Base-by-base conservation (phyloP, 2,329 filamentous ascomycete species). In the Aspergillus carbonarius region DNA sequence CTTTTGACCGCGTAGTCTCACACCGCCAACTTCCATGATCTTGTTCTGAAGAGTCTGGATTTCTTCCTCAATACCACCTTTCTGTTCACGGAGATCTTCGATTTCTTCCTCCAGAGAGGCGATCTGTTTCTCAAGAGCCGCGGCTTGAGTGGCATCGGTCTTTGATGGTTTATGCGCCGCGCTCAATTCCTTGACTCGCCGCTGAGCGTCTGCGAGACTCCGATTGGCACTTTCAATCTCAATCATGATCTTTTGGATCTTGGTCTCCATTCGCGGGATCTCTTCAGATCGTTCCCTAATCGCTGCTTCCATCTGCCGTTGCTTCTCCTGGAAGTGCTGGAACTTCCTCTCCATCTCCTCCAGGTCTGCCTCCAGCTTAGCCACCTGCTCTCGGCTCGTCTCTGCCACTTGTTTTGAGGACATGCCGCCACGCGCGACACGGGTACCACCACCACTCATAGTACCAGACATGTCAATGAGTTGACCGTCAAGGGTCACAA, bases 401-500 rank as follows among this genome's bases (percentile, higher is more conserved):
- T 96, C 92, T 1, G 91, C 85, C n/a, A 90, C 88, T 47, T 96
- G 87, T 76, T 96, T 98, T 10, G 93, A 96, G 0, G 93, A 98
- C 96, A 99, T 99, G 58, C 92, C 87, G 0, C 96, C 96, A 71
- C 88, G 92, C 68, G 93, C 93, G 57, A 95, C 91, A 15, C 91
- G 90, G 47, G 86, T 93, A 57, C 95, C 95, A 82, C 95, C 95
- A 81, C 95, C 95, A 59, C 91, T 96, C 95, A 99, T 98, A 35
- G 95, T 98, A 82, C 95, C 95, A 1, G 93, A 97, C 73, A 96
- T 96, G 78, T 99, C 95, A 66, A 99, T 98, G 54, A 99, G 83
- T 74, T 97, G 93, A 50, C 95, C 95, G 60, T 93, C 92, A 2
- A 99, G 84, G 0, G 95, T 99, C 40, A 99, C 95, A 3, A 99